phyloP scores from a whole-genome alignment of 176 grass and related monocot species.

The Dendrocalamus sinicus region DNA sequence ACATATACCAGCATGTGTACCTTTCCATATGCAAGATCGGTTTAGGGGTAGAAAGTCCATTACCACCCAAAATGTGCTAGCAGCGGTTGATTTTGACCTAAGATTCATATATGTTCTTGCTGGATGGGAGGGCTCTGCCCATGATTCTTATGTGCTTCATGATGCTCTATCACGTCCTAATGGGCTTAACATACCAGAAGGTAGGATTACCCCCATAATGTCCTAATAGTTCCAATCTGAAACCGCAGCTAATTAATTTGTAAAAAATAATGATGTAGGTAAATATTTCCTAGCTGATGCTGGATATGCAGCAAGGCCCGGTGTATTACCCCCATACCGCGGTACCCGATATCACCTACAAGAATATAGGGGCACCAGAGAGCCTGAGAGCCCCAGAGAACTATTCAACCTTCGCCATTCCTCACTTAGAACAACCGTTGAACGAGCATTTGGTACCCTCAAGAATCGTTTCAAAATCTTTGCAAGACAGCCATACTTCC shows the following conservation, averaged over 20 bases:
- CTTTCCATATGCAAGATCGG: too few relatives aligned
- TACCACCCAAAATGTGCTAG: too few relatives aligned
- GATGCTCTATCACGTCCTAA: neutral
- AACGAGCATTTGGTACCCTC: neutral
- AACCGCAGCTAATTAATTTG: neutral
- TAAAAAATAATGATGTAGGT: neutral
- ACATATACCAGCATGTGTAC: too few relatives aligned
- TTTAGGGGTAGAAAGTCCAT: too few relatives aligned
- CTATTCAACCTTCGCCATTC: neutral
- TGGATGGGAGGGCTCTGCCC: neutral
- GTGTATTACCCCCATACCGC: neutral
- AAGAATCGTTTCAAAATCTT: neutral
- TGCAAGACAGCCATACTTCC: neutral
- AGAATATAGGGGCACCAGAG: neutral
- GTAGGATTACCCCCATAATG: neutral
- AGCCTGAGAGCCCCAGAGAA: neutral
- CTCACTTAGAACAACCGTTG: neutral
- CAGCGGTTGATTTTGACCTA: too few relatives aligned
- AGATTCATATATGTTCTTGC: neutral
- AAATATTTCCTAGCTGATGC: neutral
- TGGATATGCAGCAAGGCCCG: neutral
- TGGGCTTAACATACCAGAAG: constrained; percentile 6
- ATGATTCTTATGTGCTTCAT: constrained; percentile 16
- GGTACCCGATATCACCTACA: neutral
- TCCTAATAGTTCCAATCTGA: neutral